Evolutionary conservation across 2,329 filamentous ascomycete genomes (phyloP).

Genomic region (Colletotrichum caudatum): DNA sequence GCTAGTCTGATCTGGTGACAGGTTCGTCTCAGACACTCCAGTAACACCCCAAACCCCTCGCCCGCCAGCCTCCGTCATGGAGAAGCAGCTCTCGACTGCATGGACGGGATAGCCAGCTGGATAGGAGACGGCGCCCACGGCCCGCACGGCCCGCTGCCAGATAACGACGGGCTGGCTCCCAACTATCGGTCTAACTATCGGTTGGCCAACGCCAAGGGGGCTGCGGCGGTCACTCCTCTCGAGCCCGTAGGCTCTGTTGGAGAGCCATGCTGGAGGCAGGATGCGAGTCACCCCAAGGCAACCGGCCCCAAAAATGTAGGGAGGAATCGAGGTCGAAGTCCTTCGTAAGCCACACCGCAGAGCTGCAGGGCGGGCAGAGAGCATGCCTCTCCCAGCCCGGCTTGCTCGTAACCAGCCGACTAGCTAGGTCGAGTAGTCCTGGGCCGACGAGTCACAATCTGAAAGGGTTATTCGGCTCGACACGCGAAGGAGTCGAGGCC

Average conservation of each 20-base stretch:
- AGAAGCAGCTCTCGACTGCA: not conserved
- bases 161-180: not conserved
- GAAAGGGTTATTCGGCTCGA: not conserved
- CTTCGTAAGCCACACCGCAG: slow-evolving; percentile 29
- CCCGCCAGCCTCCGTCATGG: not conserved
- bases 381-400: not conserved
- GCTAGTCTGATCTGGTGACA: not conserved
- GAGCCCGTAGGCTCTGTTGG: too few relatives aligned
- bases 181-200: too few relatives aligned
- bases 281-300: not conserved
- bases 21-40: not conserved
- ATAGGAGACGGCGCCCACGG: not conserved
- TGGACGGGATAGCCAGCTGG: not conserved
- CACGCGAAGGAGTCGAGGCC: not conserved
- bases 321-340: not conserved
- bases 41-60: not conserved
- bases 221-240: not conserved
- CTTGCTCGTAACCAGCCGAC: not conserved
- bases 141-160: slow-evolving; percentile 2
- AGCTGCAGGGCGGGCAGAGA: not conserved
- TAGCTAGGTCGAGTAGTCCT: not conserved
- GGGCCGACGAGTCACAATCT: not conserved
- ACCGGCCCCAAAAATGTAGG: not conserved
- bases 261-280: not conserved
- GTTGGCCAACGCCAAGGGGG: not conserved